phyloP scores from a whole-genome alignment of 83 land plant genomes.

The Larix sibirica region DNA sequence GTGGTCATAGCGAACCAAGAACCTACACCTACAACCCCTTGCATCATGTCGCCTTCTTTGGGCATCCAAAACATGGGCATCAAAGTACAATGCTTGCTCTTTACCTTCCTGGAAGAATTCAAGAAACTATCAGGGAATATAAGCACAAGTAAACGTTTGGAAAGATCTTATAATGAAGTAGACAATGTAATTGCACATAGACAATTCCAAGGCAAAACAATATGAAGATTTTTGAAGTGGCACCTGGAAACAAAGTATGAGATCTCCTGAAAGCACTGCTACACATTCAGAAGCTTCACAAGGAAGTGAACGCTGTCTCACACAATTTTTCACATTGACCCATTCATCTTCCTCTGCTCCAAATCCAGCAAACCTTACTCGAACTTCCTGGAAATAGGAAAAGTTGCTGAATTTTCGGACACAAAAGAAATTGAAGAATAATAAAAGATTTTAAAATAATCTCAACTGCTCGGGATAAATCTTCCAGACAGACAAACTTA shows the following conservation, averaged over 20 bases:
- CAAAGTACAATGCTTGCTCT: slow-evolving; percentile 98
- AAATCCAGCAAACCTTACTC: slow-evolving; percentile 50
- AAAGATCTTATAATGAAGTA: too few relatives aligned
- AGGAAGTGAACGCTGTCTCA: slow-evolving; percentile 46
- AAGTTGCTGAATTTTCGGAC: neutral
- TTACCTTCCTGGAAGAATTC: slow-evolving; percentile 77
- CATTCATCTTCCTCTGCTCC: slow-evolving; percentile 58
- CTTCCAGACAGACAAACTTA: neutral
- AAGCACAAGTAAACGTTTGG: too few relatives aligned
- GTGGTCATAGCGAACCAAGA: slow-evolving; percentile 96
- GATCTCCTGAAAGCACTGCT: slow-evolving; percentile 52
- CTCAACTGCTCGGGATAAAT: too few relatives aligned
- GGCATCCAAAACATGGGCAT: slow-evolving; percentile 93
- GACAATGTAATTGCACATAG: too few relatives aligned
- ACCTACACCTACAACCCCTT: slow-evolving; percentile 95
- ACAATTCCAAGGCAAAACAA: too few relatives aligned
- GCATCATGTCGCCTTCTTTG: slow-evolving; percentile 96
- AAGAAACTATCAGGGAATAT: too few relatives aligned
- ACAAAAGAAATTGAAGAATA: too few relatives aligned
- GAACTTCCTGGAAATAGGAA: slow-evolving; percentile 37
- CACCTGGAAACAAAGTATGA: slow-evolving; percentile 55
- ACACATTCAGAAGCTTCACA: slow-evolving; percentile 55
- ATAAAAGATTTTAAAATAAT: too few relatives aligned
- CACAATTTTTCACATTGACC: slow-evolving; percentile 41
- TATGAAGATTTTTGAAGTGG: too few relatives aligned